Conservation (phyloP, 2,329 filamentous ascomycete species). For the Ophiocordyceps robertsii region DNA sequence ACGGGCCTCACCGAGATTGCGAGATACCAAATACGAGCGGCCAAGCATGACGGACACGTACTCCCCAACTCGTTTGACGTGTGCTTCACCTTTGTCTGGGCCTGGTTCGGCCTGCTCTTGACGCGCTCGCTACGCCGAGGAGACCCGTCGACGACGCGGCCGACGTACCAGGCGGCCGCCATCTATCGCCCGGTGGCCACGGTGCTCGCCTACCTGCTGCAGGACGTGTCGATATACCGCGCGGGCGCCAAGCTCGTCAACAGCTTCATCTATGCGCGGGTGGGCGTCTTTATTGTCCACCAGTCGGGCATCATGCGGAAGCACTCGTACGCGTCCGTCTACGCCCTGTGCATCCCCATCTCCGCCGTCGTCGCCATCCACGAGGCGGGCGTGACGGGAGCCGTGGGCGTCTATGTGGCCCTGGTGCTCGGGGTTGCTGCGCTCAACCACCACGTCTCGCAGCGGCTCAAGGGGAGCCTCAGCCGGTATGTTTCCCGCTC, state of each 20-base stretch:
- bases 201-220: background rate
- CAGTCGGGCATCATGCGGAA: constrained; percentile 1
- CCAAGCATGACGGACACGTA: background rate
- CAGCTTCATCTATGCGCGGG: constrained; percentile 1
- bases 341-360: constrained; percentile 1
- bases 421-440: background rate
- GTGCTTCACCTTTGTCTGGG: background rate
- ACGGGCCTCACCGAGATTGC: constrained; percentile 1
- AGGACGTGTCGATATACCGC: background rate
- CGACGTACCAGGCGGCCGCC: background rate
- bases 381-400: background rate
- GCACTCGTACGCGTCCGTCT: background rate
- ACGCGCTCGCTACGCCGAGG: background rate
- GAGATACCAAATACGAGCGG: background rate
- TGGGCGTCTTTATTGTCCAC: constrained; percentile 1
- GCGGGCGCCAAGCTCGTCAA: background rate
- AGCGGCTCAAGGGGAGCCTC: background rate
- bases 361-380: constrained; percentile 1
- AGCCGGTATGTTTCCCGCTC: background rate
- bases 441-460: constrained; percentile 1
- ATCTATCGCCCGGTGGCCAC: background rate
- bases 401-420: background rate
- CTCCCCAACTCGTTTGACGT: background rate
- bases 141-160: constrained; percentile 1
- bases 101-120: background rate